Percentiles rank a stretch among this genome's conserved stretches.
phyloP scores from a whole-genome alignment of 1,139 yeast species.

The Saccharomyces hybrid region DNA sequence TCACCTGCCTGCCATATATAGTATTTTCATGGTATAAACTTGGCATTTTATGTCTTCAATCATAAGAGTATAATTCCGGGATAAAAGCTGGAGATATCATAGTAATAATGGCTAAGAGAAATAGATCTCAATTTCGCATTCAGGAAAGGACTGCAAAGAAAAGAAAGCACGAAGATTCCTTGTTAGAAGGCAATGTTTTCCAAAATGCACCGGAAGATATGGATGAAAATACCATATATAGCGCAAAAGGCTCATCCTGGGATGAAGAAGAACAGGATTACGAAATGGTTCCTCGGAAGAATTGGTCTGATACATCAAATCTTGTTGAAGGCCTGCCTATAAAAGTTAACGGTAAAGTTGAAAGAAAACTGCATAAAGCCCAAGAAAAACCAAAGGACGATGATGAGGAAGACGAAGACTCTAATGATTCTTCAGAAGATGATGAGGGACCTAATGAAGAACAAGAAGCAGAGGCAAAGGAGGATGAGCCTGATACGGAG shows the following conservation, averaged over 20 bases:
- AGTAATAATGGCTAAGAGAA: slow-evolving; percentile 22
- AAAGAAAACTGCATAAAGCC: slow-evolving; percentile 42
- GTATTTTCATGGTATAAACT: background rate
- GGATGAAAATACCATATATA: slow-evolving; percentile 14
- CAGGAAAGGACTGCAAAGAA: slow-evolving; percentile 35
- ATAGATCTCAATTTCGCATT: slow-evolving; percentile 22
- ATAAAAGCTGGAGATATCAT: background rate
- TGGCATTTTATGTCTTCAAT: background rate
- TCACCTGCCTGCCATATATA: background rate
- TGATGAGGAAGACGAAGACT: slow-evolving; percentile 25
- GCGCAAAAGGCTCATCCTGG: slow-evolving; percentile 27
- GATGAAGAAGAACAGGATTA: slow-evolving; percentile 67
- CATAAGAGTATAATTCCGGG: background rate
- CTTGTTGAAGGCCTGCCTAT: slow-evolving; percentile 75
- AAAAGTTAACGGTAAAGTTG: slow-evolving; percentile 61
- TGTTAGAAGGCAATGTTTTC: slow-evolving; percentile 42
- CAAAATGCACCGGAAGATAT: slow-evolving; percentile 24
- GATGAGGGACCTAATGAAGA: slow-evolving; percentile 23
- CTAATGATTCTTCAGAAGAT: slow-evolving; percentile 17
- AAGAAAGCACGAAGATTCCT: slow-evolving; percentile 45
- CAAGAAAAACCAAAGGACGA: slow-evolving; percentile 22
- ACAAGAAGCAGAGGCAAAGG: slow-evolving; percentile 35
- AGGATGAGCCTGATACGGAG: slow-evolving; percentile 46
- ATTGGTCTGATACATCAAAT: slow-evolving; percentile 34
- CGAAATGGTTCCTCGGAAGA: slow-evolving; percentile 50